These are phyloP conservation scores for Trichophyton verrucosum DNA, from an alignment of 2,329 filamentous ascomycete species.

Conservation along the genomic window DNA sequence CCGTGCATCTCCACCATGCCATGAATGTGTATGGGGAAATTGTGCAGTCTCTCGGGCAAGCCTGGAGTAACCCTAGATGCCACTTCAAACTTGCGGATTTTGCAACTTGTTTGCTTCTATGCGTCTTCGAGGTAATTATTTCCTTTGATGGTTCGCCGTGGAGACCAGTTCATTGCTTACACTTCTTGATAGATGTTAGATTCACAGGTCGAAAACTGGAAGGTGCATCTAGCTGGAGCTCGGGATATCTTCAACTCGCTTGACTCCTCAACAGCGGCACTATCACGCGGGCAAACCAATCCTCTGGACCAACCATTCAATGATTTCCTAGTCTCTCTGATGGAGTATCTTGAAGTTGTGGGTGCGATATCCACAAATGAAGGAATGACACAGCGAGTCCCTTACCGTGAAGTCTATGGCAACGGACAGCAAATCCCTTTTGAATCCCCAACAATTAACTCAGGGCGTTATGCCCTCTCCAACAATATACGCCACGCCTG, in stretches of 20 bases:
- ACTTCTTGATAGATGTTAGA: conserved; percentile 25
- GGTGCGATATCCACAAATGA: conserved; percentile 29
- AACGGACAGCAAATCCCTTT: not conserved
- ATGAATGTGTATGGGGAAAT: conserved; percentile 29
- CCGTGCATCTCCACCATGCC: conserved; percentile 26
- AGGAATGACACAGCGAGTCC: conserved; percentile 27
- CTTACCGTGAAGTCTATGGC: conserved; percentile 27
- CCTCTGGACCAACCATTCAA: conserved; percentile 21
- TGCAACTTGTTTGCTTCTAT: conserved; percentile 25
- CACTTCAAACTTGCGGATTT: conserved; percentile 22
- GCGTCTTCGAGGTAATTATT: conserved; percentile 24
- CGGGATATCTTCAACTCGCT: conserved; percentile 27
- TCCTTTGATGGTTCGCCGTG: not conserved
- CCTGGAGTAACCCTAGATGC: not conserved
- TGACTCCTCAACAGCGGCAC: conserved; percentile 3
- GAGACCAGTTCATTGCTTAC: not conserved
- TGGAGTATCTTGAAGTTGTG: conserved; percentile 30
- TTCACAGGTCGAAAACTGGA: conserved; percentile 28
- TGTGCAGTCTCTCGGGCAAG: conserved; percentile 23
- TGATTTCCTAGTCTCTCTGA: conserved; percentile 28
- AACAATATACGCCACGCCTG: not conserved
- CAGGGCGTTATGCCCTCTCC: not conserved
- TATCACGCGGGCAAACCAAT: conserved; percentile 9
- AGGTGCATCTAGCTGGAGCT: conserved; percentile 29
- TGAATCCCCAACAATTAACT: not conserved